Conservation (phyloP, 768 basidiomycete species). For the Lentinus brumalis region DNA sequence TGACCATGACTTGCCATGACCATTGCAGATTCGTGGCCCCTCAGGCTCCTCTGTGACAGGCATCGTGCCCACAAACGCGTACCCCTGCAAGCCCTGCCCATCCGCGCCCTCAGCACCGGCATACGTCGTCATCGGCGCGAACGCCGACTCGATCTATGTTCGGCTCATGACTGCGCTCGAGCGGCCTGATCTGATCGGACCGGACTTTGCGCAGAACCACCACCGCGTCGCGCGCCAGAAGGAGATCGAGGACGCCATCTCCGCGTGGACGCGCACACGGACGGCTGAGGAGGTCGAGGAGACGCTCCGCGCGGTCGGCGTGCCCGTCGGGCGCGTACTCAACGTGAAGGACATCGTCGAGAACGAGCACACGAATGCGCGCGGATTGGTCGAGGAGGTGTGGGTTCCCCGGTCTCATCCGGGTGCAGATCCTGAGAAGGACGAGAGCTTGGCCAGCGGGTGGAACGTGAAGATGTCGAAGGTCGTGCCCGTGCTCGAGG, state of each 20-base stretch:
- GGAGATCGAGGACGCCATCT: constrained; percentile 64
- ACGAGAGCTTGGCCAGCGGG: constrained; percentile 31
- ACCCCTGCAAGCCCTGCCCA: constrained; percentile 59
- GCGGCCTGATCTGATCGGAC: constrained; percentile 60
- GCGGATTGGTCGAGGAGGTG: constrained; percentile 63
- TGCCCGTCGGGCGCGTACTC: constrained; percentile 67
- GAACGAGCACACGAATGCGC: constrained; percentile 53
- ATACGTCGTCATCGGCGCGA: constrained; percentile 73
- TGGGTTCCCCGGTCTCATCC: constrained; percentile 39
- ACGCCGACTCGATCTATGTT: constrained; percentile 69
- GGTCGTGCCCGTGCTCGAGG: constrained; percentile 64
- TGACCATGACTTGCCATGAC: background rate
- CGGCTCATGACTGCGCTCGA: constrained; percentile 64
- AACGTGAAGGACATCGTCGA: constrained; percentile 65
- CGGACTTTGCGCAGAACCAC: constrained; percentile 47
- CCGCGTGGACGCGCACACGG: constrained; percentile 54
- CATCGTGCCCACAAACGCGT: constrained; percentile 76
- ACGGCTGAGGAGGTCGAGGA: constrained; percentile 56
- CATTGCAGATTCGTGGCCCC: constrained; percentile 59
- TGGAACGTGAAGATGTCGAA: constrained; percentile 72
- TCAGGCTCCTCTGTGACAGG: constrained; percentile 77
- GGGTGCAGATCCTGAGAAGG: background rate
- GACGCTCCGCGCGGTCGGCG: constrained; percentile 50
- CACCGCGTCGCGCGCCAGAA: constrained; percentile 44
- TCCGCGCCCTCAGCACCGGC: constrained; percentile 43